Evolutionary conservation across 2,329 filamentous ascomycete genomes (phyloP), one percentile per base, ranked within the genome.

Genomic region (Emmonsia crescens): DNA sequence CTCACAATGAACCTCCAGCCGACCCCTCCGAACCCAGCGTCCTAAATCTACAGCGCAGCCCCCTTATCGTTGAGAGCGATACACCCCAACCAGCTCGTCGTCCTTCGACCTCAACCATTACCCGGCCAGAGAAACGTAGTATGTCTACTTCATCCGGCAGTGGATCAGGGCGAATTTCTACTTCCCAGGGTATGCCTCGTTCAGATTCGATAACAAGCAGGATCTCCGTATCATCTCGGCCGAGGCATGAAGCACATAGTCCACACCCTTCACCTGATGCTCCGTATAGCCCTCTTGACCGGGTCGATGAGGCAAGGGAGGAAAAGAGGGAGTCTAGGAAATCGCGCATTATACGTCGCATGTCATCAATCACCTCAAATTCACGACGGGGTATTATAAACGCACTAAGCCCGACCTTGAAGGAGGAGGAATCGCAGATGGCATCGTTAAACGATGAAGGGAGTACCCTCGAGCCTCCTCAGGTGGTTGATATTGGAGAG

Each of bases 401-500:
- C 40, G 69, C 73, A 16, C 61, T 73, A 29, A 75, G 69, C 62
- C 71, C 74, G 29, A 68, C 71, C 21, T 67, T 73, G 51, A 76
- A 74, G 61, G 71, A 76, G 62, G 71, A 74, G 65, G 71, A 73
- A 59, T 67, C 66, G 48, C 67, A 70, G 57, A 60, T 69, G n/a
- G 67, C 73, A 67, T 74, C 19, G 75, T 74, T 56, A 77, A 60
- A 66, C 16, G 59, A 54, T 4, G 56, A 65, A 31, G 65, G 66
- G 56, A 61, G 49, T 46, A 62, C 44, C 54, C 64, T 60, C 49
- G 68, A 65, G 62, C 67, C 66, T 57, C 77, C 76, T 42, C 78
- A 85, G 59, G 80, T 87, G 31, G 80, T 89, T 3, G 86, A 88
- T 64, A 83, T 96, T 74, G 91, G 92, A 57, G 90, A 96, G 70